Conservation (phyloP, 768 basidiomycete genomes). For the Dentipellis sp. region DNA sequence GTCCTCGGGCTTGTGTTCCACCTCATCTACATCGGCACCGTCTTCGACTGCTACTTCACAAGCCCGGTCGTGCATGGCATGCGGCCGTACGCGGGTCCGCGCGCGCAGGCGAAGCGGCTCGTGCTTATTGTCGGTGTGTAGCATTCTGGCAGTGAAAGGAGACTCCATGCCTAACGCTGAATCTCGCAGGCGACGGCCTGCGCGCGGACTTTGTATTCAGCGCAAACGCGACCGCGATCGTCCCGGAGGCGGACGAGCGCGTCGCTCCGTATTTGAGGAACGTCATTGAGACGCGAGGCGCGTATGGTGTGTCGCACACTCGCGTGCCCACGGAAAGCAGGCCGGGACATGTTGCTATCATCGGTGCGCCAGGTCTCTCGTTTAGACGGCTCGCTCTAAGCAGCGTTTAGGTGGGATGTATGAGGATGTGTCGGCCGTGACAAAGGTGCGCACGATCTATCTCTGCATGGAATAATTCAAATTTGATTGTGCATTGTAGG, state of each 20-base stretch:
- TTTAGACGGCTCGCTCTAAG: neutral
- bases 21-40: constrained; percentile 58
- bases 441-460: constrained; percentile 39
- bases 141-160: neutral
- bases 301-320: constrained; percentile 80
- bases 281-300: constrained; percentile 57
- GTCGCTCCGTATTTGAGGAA: constrained; percentile 71
- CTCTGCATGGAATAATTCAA: constrained; percentile 6
- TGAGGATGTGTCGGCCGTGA: constrained; percentile 83
- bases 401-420: constrained; percentile 64
- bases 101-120: constrained; percentile 56
- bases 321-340: constrained; percentile 82
- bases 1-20: constrained; percentile 69
- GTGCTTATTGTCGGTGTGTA: constrained; percentile 70
- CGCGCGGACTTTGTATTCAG: constrained; percentile 74
- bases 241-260: constrained; percentile 41
- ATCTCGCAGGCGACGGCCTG: constrained; percentile 61
- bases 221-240: constrained; percentile 46
- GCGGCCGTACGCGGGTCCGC: constrained; percentile 38
- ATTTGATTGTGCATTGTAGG: constrained; percentile 29
- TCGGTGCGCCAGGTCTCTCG: constrained; percentile 36
- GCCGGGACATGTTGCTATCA: constrained; percentile 84
- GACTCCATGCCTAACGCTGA: neutral
- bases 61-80: constrained; percentile 78
- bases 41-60: constrained; percentile 85